Evolutionary conservation across 2,329 filamentous ascomycete genomes (phyloP).

Genomic region (Phialocephala subalpina): DNA sequence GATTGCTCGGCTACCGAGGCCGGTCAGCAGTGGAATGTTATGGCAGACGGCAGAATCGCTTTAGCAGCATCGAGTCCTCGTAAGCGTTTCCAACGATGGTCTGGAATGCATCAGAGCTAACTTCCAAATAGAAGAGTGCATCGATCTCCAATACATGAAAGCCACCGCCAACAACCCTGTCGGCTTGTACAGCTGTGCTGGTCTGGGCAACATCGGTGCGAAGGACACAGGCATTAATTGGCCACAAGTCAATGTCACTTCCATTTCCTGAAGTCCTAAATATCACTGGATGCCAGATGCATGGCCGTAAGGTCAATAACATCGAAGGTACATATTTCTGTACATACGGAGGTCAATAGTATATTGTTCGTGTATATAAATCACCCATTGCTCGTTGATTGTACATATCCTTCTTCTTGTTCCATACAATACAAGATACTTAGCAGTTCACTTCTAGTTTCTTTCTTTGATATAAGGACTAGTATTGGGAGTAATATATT

Average conservation of each 20-base stretch:
- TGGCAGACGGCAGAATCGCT: slow-evolving; percentile 32
- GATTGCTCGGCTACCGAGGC: slow-evolving; percentile 19
- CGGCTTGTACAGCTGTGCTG: slow-evolving; percentile 30
- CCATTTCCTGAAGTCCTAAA: not conserved
- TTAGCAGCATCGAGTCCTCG: slow-evolving; percentile 27
- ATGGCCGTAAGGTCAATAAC: too few species aligned
- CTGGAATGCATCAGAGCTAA: slow-evolving; percentile 10
- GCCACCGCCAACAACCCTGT: slow-evolving; percentile 30
- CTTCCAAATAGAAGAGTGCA: slow-evolving; percentile 26
- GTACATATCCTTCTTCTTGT: too few species aligned
- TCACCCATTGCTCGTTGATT: too few species aligned
- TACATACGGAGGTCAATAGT: too few species aligned
- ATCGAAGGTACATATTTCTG: too few species aligned
- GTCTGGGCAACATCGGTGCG: slow-evolving; percentile 27
- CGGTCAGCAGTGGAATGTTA: slow-evolving; percentile 29
- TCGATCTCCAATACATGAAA: slow-evolving; percentile 32
- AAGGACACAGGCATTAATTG: slow-evolving; percentile 34
- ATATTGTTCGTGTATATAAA: too few species aligned
- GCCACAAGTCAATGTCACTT: slow-evolving; percentile 28
- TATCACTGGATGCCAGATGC: too few species aligned
- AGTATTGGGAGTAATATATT: too few species aligned
- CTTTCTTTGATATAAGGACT: too few species aligned
- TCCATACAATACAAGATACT: too few species aligned
- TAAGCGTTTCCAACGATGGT: slow-evolving; percentile 13
- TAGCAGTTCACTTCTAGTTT: too few species aligned